Evolutionary conservation across 768 basidiomycete genomes (phyloP), one percentile per base, ranked within the genome.

Genomic region (Melanogaster broomeanus): DNA sequence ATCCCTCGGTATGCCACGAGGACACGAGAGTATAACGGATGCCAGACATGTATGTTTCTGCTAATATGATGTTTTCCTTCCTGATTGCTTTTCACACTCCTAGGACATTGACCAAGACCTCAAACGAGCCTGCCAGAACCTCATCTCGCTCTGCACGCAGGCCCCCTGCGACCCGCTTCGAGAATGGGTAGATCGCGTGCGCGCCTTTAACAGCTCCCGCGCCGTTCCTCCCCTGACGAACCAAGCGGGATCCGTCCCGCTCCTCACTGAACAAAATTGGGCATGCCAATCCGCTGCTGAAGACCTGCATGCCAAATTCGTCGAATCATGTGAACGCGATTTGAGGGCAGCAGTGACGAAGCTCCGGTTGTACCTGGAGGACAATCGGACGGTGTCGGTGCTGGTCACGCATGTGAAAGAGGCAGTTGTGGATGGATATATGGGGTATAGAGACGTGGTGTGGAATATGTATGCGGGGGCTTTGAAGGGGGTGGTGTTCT

Each of bases 91-190:
- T 25, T 42, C 15, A 51, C 48, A 15, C 40, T 24, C 34, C n/a
- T 66, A 95, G 91, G 87, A 86, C 52, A 88, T 97, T 58, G 96
- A 98, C 70, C 78, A 85, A 42, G 88, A 88, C 27, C 81, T 98
- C 25, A 90, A 93, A 62, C 75, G 76, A 16, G 87, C 85, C 0
- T 98, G 95, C 71, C 93, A 96, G 72, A 82, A 84, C 35, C 79
- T 93, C 33, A 96, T 98, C 51, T 69, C 76, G 3, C 69, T 79
- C 13, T 85, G 85, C 54, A 77, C 84, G 8, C 71, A 75, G 34
- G 67, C 75, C 0, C 77, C 90, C 22, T 83, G 83, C 37, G 72
- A 74, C 4, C 80, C 87, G 0, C 67, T 94, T 16, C 81, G 75
- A 28, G 62, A 73, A 18, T 95, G 91, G 84, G 71, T 84, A 2